phyloP scores from a whole-genome alignment of 2,329 filamentous ascomycete species.

The Colletotrichum sp. region DNA sequence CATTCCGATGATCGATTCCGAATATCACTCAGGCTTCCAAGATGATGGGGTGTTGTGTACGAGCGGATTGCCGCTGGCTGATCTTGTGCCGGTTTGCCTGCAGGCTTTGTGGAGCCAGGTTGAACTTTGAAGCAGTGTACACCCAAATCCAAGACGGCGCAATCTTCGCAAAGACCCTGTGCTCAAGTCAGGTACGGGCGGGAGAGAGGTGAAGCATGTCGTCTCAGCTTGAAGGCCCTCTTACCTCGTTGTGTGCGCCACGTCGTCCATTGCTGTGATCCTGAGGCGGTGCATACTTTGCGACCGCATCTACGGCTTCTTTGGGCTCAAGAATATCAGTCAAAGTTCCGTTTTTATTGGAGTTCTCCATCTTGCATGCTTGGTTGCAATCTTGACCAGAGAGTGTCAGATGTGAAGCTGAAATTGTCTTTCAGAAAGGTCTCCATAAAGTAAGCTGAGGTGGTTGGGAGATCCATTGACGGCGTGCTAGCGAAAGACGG shows the following conservation, averaged over 20 bases:
- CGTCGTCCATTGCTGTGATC: background rate
- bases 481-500: background rate
- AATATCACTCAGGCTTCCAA: background rate
- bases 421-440: background rate
- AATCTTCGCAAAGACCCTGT: background rate
- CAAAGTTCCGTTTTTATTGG: accelerated
- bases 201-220: background rate
- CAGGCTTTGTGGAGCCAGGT: background rate
- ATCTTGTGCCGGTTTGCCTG: background rate
- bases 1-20: background rate
- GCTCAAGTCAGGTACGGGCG: background rate
- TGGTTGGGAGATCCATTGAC: background rate
- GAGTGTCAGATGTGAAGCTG: background rate
- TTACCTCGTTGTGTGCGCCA: background rate
- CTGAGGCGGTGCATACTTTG: background rate
- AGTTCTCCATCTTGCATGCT: background rate
- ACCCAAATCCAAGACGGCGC: background rate
- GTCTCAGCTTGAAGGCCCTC: background rate
- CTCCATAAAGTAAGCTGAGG: background rate
- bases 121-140: slow-evolving; percentile 2
- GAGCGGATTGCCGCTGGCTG: background rate
- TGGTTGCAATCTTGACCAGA: accelerated
- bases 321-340: background rate
- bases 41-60: background rate
- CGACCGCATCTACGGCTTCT: background rate